Evolutionary conservation across 78 protist genomes (phyloP).

Genomic region (Dictyostelium brefeldianum): DNA sequence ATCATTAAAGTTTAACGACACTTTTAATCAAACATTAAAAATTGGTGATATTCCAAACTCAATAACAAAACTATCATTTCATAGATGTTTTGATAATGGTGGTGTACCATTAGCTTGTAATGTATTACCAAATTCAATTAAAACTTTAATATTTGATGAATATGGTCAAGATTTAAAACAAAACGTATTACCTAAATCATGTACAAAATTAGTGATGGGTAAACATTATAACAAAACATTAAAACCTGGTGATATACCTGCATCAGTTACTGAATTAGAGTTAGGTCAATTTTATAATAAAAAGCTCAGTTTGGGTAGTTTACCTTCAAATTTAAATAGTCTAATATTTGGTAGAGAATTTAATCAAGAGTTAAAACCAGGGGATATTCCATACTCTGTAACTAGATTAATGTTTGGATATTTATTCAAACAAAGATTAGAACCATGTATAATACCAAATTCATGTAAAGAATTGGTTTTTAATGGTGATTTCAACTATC

Average conservation of each 20-base stretch:
- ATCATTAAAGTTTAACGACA: too few relatives aligned
- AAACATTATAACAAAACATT: neutral
- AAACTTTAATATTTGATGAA: neutral
- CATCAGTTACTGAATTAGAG: neutral
- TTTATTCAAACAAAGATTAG: neutral
- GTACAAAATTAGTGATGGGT: neutral
- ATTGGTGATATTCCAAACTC: neutral
- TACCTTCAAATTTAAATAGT: too few relatives aligned
- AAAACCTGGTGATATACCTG: neutral
- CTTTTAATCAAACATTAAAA: neutral
- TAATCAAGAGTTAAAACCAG: neutral
- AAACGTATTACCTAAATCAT: neutral
- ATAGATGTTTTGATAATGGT: neutral
- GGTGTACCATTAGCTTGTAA: neutral
- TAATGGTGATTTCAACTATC: slow-evolving; percentile 9
- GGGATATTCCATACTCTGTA: neutral
- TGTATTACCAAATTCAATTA: neutral
- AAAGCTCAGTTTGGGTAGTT: too few relatives aligned
- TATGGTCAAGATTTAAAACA: neutral
- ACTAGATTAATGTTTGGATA: neutral
- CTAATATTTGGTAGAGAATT: neutral
- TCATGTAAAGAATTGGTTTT: neutral
- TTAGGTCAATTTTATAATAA: too few relatives aligned
- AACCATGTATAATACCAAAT: neutral
- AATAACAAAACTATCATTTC: neutral